Base-by-base conservation (phyloP, 345 rosid genomes). In the Salix viminalis region DNA sequence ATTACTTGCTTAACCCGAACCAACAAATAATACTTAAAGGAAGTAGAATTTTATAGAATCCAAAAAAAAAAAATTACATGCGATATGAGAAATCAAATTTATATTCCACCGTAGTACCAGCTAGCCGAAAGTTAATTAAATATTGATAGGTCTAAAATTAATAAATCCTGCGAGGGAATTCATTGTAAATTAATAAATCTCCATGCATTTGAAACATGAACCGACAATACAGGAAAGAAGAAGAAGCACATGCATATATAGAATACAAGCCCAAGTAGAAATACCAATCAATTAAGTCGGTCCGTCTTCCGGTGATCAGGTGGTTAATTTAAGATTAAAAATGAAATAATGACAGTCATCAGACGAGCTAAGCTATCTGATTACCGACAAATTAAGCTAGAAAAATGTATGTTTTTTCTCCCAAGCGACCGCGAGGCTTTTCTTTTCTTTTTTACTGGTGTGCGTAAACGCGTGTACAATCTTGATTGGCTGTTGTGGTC, bases 401-500 rank as follows among this genome's bases (percentile, higher is more conserved):
- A 19, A 11, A n/a, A 23, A n/a, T 14, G 28, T 12, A 10, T 0
- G 64, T n/a, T n/a, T 4, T 23, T 1, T 0, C 23, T 58, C 64
- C 1, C 61, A 68, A 52, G 71, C 56, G 77, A 84, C 71, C 71
- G 58, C 50, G 41, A 78, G 70, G 77, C 24, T 1, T 2, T 30
- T 28, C 23, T 21, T 58, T 58, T 7, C 44, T 12, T 10, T 41
- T 41, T 41, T 10, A 11, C 44, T 21, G n/a, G n/a, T 4, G 62
- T 23, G 50, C 0, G 34, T 5, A 71, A 44, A 74, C 34, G 75
- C 58, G 77, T 72, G 84, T 76, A 62, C 62, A 69, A 60, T 48
- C 41, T 65, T 75, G 11, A 80, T 76, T 84, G 87, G 85, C 39
- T 72, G 74, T 30, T 69, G 73, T 61, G 23, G 44, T 6, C 26